These are phyloP conservation scores for Dactylorhiza incarnata DNA, from an alignment of 106 monocot species.

Conservation along the genomic window DNA sequence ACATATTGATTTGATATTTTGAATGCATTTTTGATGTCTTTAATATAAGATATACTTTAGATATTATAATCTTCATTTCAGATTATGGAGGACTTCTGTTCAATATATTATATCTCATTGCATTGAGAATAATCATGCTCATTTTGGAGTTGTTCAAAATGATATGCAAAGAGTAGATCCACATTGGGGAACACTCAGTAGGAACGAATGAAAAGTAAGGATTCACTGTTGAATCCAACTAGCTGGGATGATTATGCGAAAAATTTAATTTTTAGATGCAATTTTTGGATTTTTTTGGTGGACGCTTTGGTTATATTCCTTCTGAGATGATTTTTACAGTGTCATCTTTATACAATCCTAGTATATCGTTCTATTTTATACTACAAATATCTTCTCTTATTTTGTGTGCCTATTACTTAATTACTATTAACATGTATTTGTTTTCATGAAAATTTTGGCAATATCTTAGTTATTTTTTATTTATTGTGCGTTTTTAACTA, in stretches of 20 bases:
- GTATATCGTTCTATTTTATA: neutral
- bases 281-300: neutral
- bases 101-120: neutral
- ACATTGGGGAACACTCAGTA: too few species aligned
- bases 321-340: neutral
- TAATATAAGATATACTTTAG: neutral
- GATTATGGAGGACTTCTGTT: neutral
- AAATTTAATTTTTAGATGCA: neutral
- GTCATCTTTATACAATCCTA: neutral
- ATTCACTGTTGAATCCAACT: too few species aligned
- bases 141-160: neutral
- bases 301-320: neutral
- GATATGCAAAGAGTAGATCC: too few species aligned
- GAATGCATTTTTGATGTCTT: neutral
- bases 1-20: constrained; percentile 1
- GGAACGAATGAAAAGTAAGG: too few species aligned
- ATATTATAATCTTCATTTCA: neutral
- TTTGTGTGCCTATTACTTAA: neutral
- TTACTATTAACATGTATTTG: neutral
- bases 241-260: neutral
- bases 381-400: neutral
- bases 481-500: neutral
- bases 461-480: neutral
- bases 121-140: neutral
- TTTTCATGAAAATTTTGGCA: neutral